Conservation (phyloP, 148 eudicot species). For the Rhododendron ferrugineum region DNA sequence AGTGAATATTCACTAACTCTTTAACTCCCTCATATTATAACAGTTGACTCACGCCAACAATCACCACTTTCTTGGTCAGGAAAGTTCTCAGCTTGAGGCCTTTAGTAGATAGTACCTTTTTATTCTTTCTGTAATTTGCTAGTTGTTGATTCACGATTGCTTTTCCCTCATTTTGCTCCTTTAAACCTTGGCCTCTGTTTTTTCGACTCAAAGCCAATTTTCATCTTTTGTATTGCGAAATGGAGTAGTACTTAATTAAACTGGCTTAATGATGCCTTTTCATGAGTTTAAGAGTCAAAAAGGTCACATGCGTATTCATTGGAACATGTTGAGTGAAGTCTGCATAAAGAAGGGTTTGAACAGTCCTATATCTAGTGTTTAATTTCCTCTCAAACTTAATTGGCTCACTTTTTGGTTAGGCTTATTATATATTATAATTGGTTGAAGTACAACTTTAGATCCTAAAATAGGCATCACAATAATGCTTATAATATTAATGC, state of each 20-base stretch:
- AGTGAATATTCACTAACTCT: too few relatives aligned
- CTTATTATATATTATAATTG: neutral
- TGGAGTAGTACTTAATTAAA: neutral
- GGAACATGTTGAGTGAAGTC: constrained; percentile 4
- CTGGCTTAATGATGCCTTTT: neutral
- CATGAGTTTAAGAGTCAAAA: neutral
- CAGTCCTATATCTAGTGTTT: neutral
- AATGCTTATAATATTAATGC: neutral
- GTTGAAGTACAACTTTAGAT: neutral
- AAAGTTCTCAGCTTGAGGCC: neutral
- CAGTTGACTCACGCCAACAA: too few relatives aligned
- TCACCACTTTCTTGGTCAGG: neutral
- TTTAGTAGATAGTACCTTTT: neutral
- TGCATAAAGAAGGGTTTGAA: neutral
- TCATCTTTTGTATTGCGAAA: neutral
- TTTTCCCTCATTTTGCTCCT: neutral
- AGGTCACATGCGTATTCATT: neutral
- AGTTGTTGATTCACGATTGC: neutral
- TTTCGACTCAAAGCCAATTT: neutral
- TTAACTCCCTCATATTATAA: too few relatives aligned
- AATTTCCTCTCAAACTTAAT: neutral
- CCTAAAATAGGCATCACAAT: neutral
- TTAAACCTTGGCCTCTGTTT: neutral
- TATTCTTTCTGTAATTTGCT: neutral
- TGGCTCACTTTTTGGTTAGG: neutral